Percentiles rank a stretch among this genome's conserved stretches.
Conservation (phyloP, 306 rosid species). For the Medicago truncatula region MtrunA17r5.0-ANR NC_053045.1:59088501-59089000, state of each 20-base stretch:
- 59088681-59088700: not conserved
- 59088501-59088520: conserved; percentile 73
- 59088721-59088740: not conserved
- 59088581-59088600: conserved; percentile 66
- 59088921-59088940: conserved; percentile 55
- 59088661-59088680: not conserved
- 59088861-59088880: conserved; percentile 68
- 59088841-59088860: conserved; percentile 44
- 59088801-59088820: conserved; percentile 78
- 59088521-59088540: conserved; percentile 69
- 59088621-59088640: conserved; percentile 71
- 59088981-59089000: not conserved
- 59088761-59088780: conserved; percentile 65
- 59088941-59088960: not conserved
- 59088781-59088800: conserved; percentile 70
- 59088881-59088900: conserved; percentile 84
- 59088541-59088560: conserved; percentile 45
- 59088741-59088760: conserved; percentile 70
- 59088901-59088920: conserved; percentile 66
- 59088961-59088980: not conserved
- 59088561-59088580: conserved; percentile 75
- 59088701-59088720: conserved; percentile 3
- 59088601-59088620: conserved; percentile 75
- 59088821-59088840: conserved; percentile 70
- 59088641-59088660: conserved; percentile 69